Evolutionary conservation across 2,329 filamentous ascomycete species (phyloP).

Genomic region (Onygena corvina): DNA sequence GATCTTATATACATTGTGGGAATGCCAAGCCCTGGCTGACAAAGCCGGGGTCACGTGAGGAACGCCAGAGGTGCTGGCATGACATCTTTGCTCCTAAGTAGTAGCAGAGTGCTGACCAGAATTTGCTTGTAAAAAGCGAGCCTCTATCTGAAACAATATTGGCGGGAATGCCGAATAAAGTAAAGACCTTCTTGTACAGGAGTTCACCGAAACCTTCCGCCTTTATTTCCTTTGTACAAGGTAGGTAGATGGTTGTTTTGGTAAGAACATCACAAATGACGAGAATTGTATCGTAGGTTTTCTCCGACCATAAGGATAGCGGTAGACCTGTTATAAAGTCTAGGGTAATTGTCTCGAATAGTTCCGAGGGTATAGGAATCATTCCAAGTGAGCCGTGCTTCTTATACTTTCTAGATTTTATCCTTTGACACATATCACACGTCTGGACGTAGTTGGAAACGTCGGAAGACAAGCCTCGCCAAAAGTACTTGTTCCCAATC

Average conservation of each 20-base stretch:
- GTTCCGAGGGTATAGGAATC: background rate
- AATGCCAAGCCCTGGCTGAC: no score
- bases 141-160: background rate
- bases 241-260: background rate
- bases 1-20: no score
- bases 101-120: background rate
- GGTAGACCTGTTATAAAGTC: background rate
- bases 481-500: background rate
- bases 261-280: background rate
- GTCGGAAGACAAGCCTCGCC: background rate
- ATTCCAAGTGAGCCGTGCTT: background rate
- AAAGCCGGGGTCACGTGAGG: no score
- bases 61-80: no score
- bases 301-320: background rate
- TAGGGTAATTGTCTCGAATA: background rate
- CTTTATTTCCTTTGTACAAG: background rate
- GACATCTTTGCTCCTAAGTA: background rate
- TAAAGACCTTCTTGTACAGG: background rate
- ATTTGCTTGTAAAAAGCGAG: background rate
- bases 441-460: background rate
- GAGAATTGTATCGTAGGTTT: background rate
- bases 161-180: background rate
- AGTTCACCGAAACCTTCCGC: background rate
- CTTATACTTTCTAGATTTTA: background rate
- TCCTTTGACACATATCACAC: background rate